Percentiles rank a stretch among this genome's conserved stretches.
Evolutionary conservation across 331 rosid species (phyloP).

Genomic region (Pyrus hybrid): DNA sequence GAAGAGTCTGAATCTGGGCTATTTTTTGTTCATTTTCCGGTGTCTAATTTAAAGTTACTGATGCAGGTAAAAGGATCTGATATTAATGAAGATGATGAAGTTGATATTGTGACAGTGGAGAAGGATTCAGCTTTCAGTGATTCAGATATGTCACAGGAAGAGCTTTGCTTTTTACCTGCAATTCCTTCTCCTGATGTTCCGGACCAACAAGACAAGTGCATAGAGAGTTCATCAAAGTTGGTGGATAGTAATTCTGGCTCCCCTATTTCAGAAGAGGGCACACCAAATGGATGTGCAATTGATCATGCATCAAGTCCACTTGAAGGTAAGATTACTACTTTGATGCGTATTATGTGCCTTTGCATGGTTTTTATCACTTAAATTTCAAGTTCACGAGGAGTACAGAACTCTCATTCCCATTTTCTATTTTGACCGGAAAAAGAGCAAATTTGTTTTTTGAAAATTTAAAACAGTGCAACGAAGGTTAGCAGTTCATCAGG

Average conservation of each 20-base stretch:
- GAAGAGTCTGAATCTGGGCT: neutral
- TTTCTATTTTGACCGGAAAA: neutral
- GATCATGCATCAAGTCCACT: conserved; percentile 72
- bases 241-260: conserved; percentile 77
- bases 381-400: neutral
- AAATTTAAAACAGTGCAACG: neutral
- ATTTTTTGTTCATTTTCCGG: neutral
- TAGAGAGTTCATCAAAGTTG: conserved; percentile 70
- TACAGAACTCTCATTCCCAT: neutral
- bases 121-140: conserved; percentile 84
- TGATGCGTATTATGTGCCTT: neutral
- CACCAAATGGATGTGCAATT: conserved; percentile 52
- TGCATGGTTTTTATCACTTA: neutral
- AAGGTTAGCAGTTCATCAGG: neutral
- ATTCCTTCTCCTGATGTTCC: conserved; percentile 60
- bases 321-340: conserved; percentile 46
- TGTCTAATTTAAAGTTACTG: neutral
- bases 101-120: conserved; percentile 73
- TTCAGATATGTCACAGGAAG: conserved; percentile 87
- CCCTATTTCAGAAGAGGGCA: conserved; percentile 84
- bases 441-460: neutral
- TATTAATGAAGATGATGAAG: conserved; percentile 79
- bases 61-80: conserved; percentile 72
- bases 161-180: conserved; percentile 82
- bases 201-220: conserved; percentile 63